phyloP scores from a whole-genome alignment of 345 rosid genomes.

The Citrus unshiu region DNA sequence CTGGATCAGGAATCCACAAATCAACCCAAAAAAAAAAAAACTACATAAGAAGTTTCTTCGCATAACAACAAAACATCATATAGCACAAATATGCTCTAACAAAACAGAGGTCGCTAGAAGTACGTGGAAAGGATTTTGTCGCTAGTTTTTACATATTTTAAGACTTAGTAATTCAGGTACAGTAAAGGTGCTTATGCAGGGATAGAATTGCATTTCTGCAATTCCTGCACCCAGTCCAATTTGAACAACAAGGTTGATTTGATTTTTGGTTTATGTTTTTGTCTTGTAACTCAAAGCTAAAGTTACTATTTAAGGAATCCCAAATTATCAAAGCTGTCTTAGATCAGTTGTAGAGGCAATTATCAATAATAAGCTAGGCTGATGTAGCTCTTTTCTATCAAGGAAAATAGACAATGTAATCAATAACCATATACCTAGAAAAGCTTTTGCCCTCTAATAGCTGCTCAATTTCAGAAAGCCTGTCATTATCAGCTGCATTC shows the following conservation, averaged over 20 bases:
- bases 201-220: neutral
- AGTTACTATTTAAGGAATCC: neutral
- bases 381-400: constrained; percentile 2
- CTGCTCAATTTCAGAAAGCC: constrained; percentile 67
- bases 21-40: neutral
- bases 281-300: neutral
- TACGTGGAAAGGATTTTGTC: neutral
- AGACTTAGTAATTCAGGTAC: neutral
- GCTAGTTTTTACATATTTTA: neutral
- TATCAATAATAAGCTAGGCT: neutral
- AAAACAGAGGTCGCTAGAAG: neutral
- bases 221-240: neutral
- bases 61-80: neutral
- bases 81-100: neutral
- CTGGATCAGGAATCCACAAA: neutral
- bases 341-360: neutral
- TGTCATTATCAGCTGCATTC: constrained; percentile 21
- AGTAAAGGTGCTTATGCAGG: neutral
- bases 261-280: neutral
- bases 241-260: neutral
- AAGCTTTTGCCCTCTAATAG: constrained; percentile 53
- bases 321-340: neutral
- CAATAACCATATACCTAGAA: constrained; percentile 49
- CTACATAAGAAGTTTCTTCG: constrained; percentile 2
- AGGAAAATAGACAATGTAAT: constrained; percentile 2